Percentiles rank a stretch among this genome's conserved stretches.
Conservation (phyloP, 345 rosid species). For the Tarenaya hassleriana region DNA sequence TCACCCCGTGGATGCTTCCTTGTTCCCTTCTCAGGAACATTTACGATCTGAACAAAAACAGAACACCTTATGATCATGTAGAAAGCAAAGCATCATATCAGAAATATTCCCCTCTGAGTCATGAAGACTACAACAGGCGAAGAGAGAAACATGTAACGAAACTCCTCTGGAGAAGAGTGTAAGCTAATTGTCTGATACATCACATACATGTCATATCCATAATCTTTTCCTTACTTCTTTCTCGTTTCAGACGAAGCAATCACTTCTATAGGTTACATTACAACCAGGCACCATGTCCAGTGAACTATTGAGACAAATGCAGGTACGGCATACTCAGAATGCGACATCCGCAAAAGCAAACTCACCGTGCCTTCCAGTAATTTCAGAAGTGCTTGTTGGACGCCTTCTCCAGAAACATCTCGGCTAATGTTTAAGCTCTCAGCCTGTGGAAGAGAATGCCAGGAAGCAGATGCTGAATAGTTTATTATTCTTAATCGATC, state of each 20-base stretch:
- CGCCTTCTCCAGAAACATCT: constrained; percentile 99
- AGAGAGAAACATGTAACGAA: constrained; percentile 1
- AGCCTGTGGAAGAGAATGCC: constrained; percentile 47
- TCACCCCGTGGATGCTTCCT: constrained; percentile 98
- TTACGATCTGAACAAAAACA: constrained; percentile 59
- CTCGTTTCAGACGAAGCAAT: constrained; percentile 4
- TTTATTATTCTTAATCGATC: constrained; percentile 11
- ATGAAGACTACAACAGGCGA: background rate
- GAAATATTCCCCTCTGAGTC: background rate
- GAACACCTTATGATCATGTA: constrained; percentile 16
- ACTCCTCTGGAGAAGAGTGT: background rate
- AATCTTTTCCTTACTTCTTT: background rate
- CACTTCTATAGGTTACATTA: constrained; percentile 1
- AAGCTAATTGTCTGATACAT: background rate
- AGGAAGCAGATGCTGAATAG: constrained; percentile 11
- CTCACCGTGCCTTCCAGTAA: constrained; percentile 99
- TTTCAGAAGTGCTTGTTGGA: constrained; percentile 90
- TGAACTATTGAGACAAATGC: constrained; percentile 5
- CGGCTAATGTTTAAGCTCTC: constrained; percentile 90
- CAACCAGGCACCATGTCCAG: background rate
- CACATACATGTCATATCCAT: constrained; percentile 10
- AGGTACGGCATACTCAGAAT: background rate
- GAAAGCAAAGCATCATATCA: constrained; percentile 6
- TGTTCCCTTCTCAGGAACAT: constrained; percentile 97
- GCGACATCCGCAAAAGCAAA: constrained; percentile 12